Base-by-base conservation (phyloP, 1,284 basidiomycete species). In the Trichosporon ovoides region DNA sequence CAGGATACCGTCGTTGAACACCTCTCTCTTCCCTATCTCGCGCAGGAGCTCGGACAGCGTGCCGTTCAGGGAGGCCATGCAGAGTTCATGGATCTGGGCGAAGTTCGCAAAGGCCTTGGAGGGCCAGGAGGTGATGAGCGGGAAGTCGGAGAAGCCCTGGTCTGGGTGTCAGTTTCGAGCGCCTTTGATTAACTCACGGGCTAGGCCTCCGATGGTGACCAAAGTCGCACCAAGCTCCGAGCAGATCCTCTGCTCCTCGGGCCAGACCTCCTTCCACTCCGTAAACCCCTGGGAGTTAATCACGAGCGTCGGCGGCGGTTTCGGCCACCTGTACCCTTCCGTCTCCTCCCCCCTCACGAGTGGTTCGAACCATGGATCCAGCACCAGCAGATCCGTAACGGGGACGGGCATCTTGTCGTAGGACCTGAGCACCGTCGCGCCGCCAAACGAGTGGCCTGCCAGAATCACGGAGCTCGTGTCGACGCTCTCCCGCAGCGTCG, bases 311-410 rank as follows among this genome's bases (percentile, higher is more conserved):
- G 43, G 83, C 7, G 81, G 55, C 64, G 67, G 79, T 43, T 67
- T 65, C 12, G 53, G 57, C 13, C 38, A 50, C n/a, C 2, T 14
- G 83, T 82, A 22, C 85, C 84, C 18, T 79, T 72, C 1, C 84
- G 81, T 18, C 24, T 48, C 14, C 24, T 48, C 43, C 14, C 43
- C 43, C 22, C 24, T 22, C 22, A 28, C n/a, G 22, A 88, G 68
- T 16, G 88, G 87, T 56, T 89, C 87, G 16, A 89, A 73, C 88
- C 88, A 90, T 35, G 88, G 88, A 71, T 90, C 88, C 10, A 88
- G 80, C 19, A 84, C 77, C 14, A 89, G 68, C 3, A 80, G 82
- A 54, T 82, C 81, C 9, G 78, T 77, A 38, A 85, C 71, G 0
- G 84, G 84, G 51, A 89, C 78, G 1, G 70, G 4, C 72, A 74